Evolutionary conservation across 345 rosid species (phyloP), one percentile per base, ranked within the genome.

Genomic region (Noccaea caerulescens): DNA sequence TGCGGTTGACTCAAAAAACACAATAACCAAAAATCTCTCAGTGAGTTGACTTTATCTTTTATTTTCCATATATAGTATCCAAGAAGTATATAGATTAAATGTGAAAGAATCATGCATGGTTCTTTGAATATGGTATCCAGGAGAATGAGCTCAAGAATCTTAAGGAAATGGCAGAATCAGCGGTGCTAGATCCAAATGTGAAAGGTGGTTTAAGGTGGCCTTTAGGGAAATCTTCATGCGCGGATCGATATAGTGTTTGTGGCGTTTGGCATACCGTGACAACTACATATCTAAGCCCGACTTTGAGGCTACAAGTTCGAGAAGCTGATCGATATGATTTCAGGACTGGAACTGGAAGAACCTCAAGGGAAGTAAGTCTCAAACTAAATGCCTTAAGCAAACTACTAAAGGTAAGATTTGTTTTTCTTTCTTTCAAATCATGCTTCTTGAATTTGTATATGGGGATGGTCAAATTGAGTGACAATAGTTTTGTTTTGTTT

Each of bases 181-280:
- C 96, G 36, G 63, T 84, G 69, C 9, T 83, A 59, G 90, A 87
- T 79, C 76, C 82, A 12, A 77, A 63, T 47, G 83, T 75, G 69
- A 86, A 85, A 72, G 96, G 90, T 33, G 92, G 97, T n/a, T 57
- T 89, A 68, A 84, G 76, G 63, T 87, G 92, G 96, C 79, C 84
- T 3, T 45, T 80, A 18, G 86, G 83, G 42, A 77, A 76, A 83
- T 56, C 66, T 36, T 65, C 77, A 6, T 78, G 80, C 20, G 82
- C 65, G 8, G 73, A 79, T 46, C 68, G 84, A 71, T 83, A 37
- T 53, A 47, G 59, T 5, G 85, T 88, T 27, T 38, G 80, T 39
- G 87, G 83, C 4, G 83, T 80, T 18, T 81, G 85, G 87, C 90
- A 82, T 69, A 82, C 85, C 1, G 12, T 51, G 10, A 14, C 71